Base-by-base conservation (phyloP, 768 basidiomycete species). In the Termitomyces sp. region DNA sequence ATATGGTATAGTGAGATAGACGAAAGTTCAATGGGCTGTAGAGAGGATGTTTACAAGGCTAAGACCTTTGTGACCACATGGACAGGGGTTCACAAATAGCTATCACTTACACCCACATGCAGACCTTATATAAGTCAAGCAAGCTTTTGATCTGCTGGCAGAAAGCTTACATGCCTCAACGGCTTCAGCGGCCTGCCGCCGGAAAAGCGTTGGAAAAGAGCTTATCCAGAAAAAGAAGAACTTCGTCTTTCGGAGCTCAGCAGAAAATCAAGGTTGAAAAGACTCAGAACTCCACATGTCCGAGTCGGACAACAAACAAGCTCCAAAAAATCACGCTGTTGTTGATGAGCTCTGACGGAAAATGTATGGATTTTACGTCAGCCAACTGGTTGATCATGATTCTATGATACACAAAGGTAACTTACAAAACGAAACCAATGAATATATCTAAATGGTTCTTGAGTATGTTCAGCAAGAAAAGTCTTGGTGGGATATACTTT, bases 401-500 rank as follows among this genome's bases (percentile, higher is more conserved):
- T 2, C 22, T 26, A 26, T 3, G 11, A 44, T 44, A 18, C 24
- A 44, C 22, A 3, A 13, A 24, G 44, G 44, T 45, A 3, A 5
- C 43, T 41, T 43, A 43, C 41, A 20, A 8, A 43, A 43, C 41
- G 20, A 9, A 43, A 22, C 20, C 20, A 9, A 22, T 20, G 10
- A 20, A 10, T 35, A 35, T 35, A 10, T 9, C 8, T 30, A 3
- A 43, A 22, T 22, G 26, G 8, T 24, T 24, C 3, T 47, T 11
- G 5, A 33, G 10, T 32, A 32, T 32, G 9, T 9, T 5, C 2
- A 11, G 11, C 14, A 44, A 24, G 13, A 44, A 22, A 24, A 0
- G 24, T 26, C 13, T 54, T 26, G 26, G n/a, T 16, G 56, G 14
- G 60, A 62, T 30, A 45, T 22, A 3, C 59, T 20, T 14, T 62